Percentiles rank a stretch among this genome's conserved stretches.
Evolutionary conservation across 768 basidiomycete species (phyloP).

Genomic region (Chalciporus pseudorubinellus): DNA sequence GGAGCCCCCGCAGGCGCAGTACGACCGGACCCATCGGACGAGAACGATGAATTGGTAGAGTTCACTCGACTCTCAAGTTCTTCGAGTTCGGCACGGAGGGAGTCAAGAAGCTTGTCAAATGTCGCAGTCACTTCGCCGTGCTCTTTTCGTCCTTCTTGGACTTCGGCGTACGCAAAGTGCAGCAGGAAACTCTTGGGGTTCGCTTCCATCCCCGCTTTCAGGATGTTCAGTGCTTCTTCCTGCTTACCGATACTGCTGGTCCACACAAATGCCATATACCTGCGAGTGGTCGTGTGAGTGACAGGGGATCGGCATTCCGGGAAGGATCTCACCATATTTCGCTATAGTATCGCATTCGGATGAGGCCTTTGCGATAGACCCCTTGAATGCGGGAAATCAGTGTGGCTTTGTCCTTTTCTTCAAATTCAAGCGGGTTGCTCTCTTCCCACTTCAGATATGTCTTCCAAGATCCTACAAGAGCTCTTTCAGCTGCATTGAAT

Average conservation of each 20-base stretch:
- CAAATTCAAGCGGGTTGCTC: slow-evolving; percentile 88
- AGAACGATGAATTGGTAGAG: slow-evolving; percentile 38
- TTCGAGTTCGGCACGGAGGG: slow-evolving; percentile 65
- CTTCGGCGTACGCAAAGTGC: slow-evolving; percentile 86
- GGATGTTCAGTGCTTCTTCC: slow-evolving; percentile 78
- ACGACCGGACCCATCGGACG: slow-evolving; percentile 34
- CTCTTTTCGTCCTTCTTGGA: slow-evolving; percentile 61
- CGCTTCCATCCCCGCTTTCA: slow-evolving; percentile 84
- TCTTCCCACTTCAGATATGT: slow-evolving; percentile 95
- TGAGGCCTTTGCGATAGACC: slow-evolving; percentile 86
- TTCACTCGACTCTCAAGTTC: slow-evolving; percentile 47
- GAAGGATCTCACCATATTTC: slow-evolving; percentile 76
- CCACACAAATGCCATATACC: slow-evolving; percentile 92
- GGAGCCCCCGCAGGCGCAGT: slow-evolving; percentile 24
- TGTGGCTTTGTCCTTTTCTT: slow-evolving; percentile 70
- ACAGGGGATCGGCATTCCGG: background rate
- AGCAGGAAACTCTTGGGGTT: slow-evolving; percentile 87
- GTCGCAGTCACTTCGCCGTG: slow-evolving; percentile 64
- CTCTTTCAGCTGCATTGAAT: slow-evolving; percentile 69
- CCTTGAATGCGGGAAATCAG: slow-evolving; percentile 71
- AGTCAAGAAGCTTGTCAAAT: slow-evolving; percentile 70
- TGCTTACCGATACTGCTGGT: slow-evolving; percentile 67
- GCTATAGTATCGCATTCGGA: slow-evolving; percentile 90
- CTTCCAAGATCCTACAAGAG: slow-evolving; percentile 84
- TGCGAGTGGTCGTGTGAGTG: slow-evolving; percentile 31